Evolutionary conservation across 176 grass and related monocot genomes (phyloP), one percentile per base, ranked within the genome.

Genomic region (Thalia dealbata): DNA sequence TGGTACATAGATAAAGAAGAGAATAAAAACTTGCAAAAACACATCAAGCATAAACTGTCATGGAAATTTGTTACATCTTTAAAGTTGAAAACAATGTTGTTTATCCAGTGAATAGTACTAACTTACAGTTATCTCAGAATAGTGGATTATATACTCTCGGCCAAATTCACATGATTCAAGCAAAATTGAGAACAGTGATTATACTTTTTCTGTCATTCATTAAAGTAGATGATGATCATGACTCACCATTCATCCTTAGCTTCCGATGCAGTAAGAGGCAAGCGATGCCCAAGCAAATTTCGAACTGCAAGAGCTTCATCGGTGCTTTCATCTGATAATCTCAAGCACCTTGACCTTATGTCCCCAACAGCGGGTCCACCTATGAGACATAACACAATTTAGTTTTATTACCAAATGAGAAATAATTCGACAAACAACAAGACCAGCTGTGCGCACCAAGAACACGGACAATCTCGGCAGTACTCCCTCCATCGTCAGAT

Each of bases 281-380:
- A 96, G 16, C 93, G 93, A 70, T 92, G 93, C 24, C 93, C 93
- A 82, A 96, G 89, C 71, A 96, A 86, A 55, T 30, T 88, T 43
- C 85, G 85, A 73, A 92, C 93, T 54, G 93, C 91, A 75, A 97
- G 81, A 16, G 89, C 93, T 82, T 97, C 93, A 28, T 73, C 84
- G 16, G 93, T 97, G 83, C 93, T 97, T 86, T 90, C 82, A 79
- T 97, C 93, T 24, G 89, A 97, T 75, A 97, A 75, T 78, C 93
- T 90, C 81, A 97, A 92, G 73, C 93, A 90, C 82, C 93, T 97
- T 66, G 93, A 97, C 71, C 93, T 78, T 86, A 97, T 97, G 76
- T 92, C 93, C 75, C 93, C 89, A 38, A 97, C 93, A 78, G 93
- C 93, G 18, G 93, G 93, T 65, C 93, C 93, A 73, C 89, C 93